Conservation (phyloP, 805 yeast species). For the Metschnikowia rubicola region DNA sequence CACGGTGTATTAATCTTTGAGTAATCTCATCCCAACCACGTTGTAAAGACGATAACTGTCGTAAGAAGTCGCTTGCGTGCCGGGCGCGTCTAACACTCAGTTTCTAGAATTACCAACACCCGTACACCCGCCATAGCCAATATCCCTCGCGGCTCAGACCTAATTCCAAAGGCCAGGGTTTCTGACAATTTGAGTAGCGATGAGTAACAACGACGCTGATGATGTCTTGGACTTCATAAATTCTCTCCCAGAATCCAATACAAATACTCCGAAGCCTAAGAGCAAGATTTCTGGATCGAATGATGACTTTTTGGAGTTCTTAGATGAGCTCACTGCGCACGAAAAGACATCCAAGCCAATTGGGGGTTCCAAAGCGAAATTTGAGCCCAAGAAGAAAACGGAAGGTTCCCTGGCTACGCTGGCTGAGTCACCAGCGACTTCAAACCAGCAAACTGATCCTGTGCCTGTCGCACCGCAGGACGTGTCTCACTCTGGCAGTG, state of each 20-base stretch:
- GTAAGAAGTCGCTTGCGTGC: no score
- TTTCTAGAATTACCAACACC: not conserved
- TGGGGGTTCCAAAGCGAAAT: conserved; percentile 22
- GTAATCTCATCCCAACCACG: no score
- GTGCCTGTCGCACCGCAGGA: no score
- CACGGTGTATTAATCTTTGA: no score
- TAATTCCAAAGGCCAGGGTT: no score
- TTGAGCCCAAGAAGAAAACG: conserved; percentile 32
- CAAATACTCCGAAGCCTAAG: conserved; percentile 10
- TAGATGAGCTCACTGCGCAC: conserved; percentile 69
- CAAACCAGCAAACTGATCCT: no score
- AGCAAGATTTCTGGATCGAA: conserved; percentile 35
- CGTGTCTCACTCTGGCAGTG: no score
- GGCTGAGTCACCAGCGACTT: not conserved
- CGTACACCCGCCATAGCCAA: not conserved
- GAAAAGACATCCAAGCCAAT: conserved; percentile 32
- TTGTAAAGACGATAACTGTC: no score
- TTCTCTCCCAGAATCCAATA: conserved; percentile 63
- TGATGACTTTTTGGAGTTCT: conserved; percentile 52
- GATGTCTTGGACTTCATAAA: conserved; percentile 79
- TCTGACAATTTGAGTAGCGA: not conserved
- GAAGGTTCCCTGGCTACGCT: not conserved
- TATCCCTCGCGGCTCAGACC: not conserved
- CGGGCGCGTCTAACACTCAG: no score
- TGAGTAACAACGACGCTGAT: conserved; percentile 46